These are phyloP conservation scores for Suillus sp. DNA, from an alignment of 768 basidiomycete species.

Conservation along the genomic window DNA sequence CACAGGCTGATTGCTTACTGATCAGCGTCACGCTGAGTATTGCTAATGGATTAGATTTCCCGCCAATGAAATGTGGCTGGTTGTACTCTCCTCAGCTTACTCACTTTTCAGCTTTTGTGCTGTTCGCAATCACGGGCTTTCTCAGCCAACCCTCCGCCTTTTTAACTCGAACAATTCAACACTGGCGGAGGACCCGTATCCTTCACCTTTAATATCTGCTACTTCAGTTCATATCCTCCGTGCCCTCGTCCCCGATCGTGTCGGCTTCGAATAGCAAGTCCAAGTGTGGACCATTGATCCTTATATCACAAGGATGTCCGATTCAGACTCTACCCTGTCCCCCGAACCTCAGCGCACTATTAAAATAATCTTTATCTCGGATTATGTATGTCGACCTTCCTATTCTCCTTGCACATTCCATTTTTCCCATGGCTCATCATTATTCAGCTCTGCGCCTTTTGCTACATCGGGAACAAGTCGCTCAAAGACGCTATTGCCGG, in stretches of 20 bases:
- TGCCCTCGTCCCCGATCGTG: neutral
- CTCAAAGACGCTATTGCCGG: slow-evolving; percentile 39
- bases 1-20: slow-evolving; percentile 32
- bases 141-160: slow-evolving; percentile 2
- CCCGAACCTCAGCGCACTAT: slow-evolving; percentile 23
- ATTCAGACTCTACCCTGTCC: slow-evolving; percentile 14
- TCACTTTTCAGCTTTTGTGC: slow-evolving; percentile 15
- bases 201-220: neutral
- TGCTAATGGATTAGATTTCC: slow-evolving; percentile 21
- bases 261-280: neutral
- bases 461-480: slow-evolving; percentile 42
- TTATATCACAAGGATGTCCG: slow-evolving; percentile 23
- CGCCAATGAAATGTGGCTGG: slow-evolving; percentile 10
- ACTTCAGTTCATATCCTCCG: slow-evolving; percentile 3
- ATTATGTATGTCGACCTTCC: slow-evolving; percentile 30
- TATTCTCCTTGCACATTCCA: neutral
- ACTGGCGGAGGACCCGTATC: neutral
- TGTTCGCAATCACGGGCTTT: slow-evolving; percentile 3
- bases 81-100: slow-evolving; percentile 17
- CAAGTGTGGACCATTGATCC: neutral
- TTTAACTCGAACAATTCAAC: slow-evolving; percentile 5
- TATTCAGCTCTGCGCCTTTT: slow-evolving; percentile 36
- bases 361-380: slow-evolving; percentile 38
- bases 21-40: slow-evolving; percentile 23
- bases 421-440: neutral